Evolutionary conservation across 192 early-diverging fungal species (phyloP).

Genomic region (Neocallimastix lanati): DNA sequence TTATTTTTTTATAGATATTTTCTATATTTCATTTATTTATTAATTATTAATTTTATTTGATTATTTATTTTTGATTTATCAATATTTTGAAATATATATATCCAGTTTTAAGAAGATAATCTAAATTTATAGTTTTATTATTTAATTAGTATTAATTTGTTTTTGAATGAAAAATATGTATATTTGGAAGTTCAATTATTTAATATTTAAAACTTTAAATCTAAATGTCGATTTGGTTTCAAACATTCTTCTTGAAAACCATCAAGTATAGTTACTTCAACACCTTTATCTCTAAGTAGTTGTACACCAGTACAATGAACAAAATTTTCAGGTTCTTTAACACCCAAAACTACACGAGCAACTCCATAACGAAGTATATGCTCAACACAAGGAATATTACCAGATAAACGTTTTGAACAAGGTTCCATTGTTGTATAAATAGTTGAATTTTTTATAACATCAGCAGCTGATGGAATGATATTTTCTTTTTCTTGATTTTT

Average conservation of each 20-base stretch:
- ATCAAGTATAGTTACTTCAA: conserved; percentile 53
- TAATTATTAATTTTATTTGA: too few relatives aligned
- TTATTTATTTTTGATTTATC: too few relatives aligned
- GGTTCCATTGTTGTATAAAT: conserved; percentile 98
- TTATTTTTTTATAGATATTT: too few relatives aligned
- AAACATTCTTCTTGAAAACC: conserved; percentile 54
- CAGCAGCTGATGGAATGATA: conserved; percentile 1
- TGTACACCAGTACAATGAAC: conserved; percentile 57
- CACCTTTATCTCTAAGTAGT: conserved; percentile 43
- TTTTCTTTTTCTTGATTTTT: background rate
- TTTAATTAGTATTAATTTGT: too few relatives aligned
- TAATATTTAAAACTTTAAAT: background rate
- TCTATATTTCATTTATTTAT: too few relatives aligned
- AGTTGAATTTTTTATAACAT: conserved; percentile 18
- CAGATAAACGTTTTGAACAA: conserved; percentile 55
- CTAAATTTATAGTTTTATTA: too few relatives aligned
- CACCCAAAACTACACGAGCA: conserved; percentile 60
- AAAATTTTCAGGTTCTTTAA: conserved; percentile 73
- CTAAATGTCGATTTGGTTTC: conserved; percentile 47
- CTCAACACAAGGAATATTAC: conserved; percentile 53
- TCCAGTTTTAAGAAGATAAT: too few relatives aligned
- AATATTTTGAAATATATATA: too few relatives aligned
- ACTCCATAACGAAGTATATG: conserved; percentile 53
- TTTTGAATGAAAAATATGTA: too few relatives aligned
- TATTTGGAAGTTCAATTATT: too few relatives aligned